Percentiles rank a stretch among this genome's conserved stretches.
Conservation (phyloP, 805 yeast species). For the Cyberlindnera bimundalis region DNA sequence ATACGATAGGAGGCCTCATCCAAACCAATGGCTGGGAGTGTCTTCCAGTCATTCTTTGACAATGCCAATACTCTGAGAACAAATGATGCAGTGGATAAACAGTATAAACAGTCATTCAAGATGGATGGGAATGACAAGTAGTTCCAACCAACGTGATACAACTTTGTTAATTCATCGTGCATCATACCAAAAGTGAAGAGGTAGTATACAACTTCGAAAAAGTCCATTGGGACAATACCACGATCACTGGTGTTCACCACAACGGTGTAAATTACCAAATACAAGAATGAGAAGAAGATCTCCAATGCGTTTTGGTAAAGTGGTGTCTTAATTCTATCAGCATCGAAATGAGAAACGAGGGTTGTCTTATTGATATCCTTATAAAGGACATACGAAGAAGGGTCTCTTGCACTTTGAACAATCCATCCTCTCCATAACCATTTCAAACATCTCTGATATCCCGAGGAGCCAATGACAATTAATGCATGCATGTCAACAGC, state of each 20-base stretch:
- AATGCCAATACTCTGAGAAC: constrained; percentile 45
- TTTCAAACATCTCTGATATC: constrained; percentile 80
- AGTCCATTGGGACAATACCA: constrained; percentile 35
- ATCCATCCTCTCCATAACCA: constrained; percentile 97
- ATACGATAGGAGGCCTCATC: constrained; percentile 65
- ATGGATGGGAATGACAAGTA: constrained; percentile 78
- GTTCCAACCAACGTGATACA: constrained; percentile 71
- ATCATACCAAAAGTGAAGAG: constrained; percentile 64
- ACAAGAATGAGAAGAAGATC: constrained; percentile 61
- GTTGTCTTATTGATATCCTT: constrained; percentile 53
- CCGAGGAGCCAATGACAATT: constrained; percentile 70
- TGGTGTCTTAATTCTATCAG: constrained; percentile 83
- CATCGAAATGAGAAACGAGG: constrained; percentile 65
- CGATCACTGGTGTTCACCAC: constrained; percentile 55
- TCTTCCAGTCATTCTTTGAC: constrained; percentile 25
- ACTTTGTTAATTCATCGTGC: constrained; percentile 63
- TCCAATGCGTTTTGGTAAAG: constrained; percentile 74
- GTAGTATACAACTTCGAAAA: constrained; percentile 55
- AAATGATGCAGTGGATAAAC: constrained; percentile 50
- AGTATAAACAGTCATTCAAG: constrained; percentile 69
- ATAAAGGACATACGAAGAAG: constrained; percentile 64
- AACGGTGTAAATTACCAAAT: constrained; percentile 56
- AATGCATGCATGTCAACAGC: constrained; percentile 86
- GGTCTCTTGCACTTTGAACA: constrained; percentile 66
- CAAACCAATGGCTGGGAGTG: constrained; percentile 28